Evolutionary conservation across 352 stramenopile genomes (phyloP), one percentile per base, ranked within the genome.

Genomic region (Globisporangium megalacanthum): DNA sequence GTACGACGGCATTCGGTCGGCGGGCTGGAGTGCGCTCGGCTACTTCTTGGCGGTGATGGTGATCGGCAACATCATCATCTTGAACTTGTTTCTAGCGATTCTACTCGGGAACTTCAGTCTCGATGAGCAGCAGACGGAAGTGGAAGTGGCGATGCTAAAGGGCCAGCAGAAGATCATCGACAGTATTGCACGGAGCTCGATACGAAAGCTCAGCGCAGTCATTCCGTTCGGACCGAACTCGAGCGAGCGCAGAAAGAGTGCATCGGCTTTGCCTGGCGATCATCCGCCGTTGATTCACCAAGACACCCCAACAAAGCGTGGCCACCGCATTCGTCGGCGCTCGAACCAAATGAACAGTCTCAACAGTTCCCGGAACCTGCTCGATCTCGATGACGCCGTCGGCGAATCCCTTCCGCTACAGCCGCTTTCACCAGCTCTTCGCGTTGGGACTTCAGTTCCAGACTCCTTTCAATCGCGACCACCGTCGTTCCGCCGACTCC

Each of bases 81-180:
- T 97, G 10, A 96, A 96, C 57, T 61, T 97, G 9, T 95, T 97
- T 56, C 69, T 96, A 4, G 89, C 87, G 0, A 95, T 97, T 61
- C 59, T 97, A 15, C 69, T 97, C 10, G 70, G 73, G 33, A 86
- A 90, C 52, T 97, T 96, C 58, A 83, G 77, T 35, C 41, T 71
- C 22, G 68, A 69, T 13, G 68, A 76, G 5, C 60, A 75, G 37
- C 56, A 62, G 47, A 58, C 60, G 22, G 65, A 77, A 41, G 68
- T 65, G 2, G 54, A 70, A 33, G 44, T 25, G 8, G 65, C 67
- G 20, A 52, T 77, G n/a, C 44, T 60, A 0, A 62, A 65, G 54
- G 70, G 67, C n/a, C 61, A 79, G 20, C 56, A 60, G 13, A 60
- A 65, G 35, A 58, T 75, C n/a, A 49, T 66, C 13, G 44, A 72